Evolutionary conservation across 768 basidiomycete genomes (phyloP).

Genomic region (Suillus ampliporus): DNA sequence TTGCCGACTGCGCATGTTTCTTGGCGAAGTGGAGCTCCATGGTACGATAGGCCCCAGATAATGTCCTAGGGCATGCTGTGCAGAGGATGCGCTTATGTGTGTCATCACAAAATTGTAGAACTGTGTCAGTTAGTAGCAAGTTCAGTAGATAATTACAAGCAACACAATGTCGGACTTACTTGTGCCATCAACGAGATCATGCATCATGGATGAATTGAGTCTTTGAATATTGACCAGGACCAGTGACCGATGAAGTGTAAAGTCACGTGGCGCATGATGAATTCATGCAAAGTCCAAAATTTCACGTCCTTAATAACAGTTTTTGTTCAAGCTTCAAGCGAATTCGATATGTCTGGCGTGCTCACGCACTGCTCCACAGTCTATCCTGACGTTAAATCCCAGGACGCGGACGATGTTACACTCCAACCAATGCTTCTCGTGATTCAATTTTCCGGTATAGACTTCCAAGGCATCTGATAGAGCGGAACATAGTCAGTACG

Average conservation of each 20-base stretch:
- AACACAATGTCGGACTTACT: neutral
- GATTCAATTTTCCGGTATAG: neutral
- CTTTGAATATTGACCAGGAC: neutral
- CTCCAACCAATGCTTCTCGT: neutral
- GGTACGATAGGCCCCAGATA: neutral
- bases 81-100: neutral
- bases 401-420: neutral
- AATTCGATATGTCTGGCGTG: neutral
- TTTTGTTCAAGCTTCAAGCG: neutral
- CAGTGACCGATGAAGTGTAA: neutral
- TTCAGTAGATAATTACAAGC: slow-evolving; percentile 1
- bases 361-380: neutral
- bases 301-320: neutral
- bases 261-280: neutral
- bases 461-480: neutral
- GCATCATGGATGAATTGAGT: neutral
- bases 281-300: neutral
- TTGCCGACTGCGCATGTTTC: neutral
- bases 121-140: neutral
- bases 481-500: neutral
- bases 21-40: neutral
- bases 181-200: neutral
- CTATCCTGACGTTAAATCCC: neutral
- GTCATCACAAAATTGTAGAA: neutral
- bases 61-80: neutral